Base-by-base conservation (phyloP, 163 green algal genomes). In the Volvox carteri region DNA sequence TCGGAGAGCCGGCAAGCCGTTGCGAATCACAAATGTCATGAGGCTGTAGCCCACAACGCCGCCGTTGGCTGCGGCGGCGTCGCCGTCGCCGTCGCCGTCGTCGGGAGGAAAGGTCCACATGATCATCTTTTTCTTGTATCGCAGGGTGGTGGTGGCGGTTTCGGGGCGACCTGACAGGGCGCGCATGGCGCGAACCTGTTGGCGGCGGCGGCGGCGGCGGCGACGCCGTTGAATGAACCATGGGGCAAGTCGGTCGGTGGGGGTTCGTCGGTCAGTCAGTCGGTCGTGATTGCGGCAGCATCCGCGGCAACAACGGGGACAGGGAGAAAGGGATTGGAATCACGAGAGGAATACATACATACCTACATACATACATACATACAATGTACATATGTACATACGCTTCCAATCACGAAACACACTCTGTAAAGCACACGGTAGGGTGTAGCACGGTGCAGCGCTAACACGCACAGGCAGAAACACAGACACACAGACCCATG, bases 121-220 rank as follows among this genome's bases (percentile, higher is more conserved):
- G 50, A 92, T 37, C 93, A 95, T 94, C 90, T 95, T 95, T 80
- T 94, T 94, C 86, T 95, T 95, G 86, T 95, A 95, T 21, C 93
- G 90, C 56, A 95, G 89, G 4, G 77, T 58, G 62, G 28, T 58
- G 62, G 28, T 11, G 72, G 46, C 30, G 11, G 72, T 11, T 33
- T 90, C 68, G 7, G 87, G 77, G 2, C 7, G 25, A 37, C 91
- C 88, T 7, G 76, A n/a, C 54, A 93, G 81, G 0, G 86, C 85
- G n/a, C 84, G 68, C 58, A 73, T 37, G 9, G 75, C 41, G 39
- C 62, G 52, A 19, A 81, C 78, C 88, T 92, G 81, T 4, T 33
- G 2, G 16, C 50, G 35, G n/a, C n/a, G n/a, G n/a, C n/a, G n/a
- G n/a, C n/a, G n/a, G n/a, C n/a, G n/a, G n/a, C n/a, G n/a, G n/a